A percentile compares a stretch with the other conserved stretches of the same genome.
Evolutionary conservation across 768 basidiomycete species (phyloP).

Genomic region (Hemileccinum rubropunctum): DNA sequence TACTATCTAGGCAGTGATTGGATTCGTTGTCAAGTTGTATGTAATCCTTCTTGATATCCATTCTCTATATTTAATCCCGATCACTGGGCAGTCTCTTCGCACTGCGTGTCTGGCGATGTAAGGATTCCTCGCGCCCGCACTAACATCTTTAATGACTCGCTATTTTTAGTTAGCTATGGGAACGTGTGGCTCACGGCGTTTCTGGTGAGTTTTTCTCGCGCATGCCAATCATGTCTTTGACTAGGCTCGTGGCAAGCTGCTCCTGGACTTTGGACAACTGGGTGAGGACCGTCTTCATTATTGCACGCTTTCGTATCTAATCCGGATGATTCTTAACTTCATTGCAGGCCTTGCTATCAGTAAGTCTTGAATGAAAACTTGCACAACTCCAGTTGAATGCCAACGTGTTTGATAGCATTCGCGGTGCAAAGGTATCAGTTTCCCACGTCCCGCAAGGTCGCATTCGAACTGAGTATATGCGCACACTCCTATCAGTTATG

Average conservation of each 20-base stretch:
- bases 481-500: conserved; percentile 31
- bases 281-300: conserved; percentile 31
- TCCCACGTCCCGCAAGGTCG: not conserved
- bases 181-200: conserved; percentile 44
- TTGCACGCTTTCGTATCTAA: not conserved
- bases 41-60: conserved; percentile 14
- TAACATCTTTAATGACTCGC: not conserved
- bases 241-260: conserved; percentile 32
- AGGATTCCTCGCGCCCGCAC: conserved; percentile 14
- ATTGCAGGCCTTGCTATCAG: conserved; percentile 38
- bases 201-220: conserved; percentile 39
- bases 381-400: not conserved
- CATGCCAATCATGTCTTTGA: not conserved
- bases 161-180: conserved; percentile 49
- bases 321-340: not conserved
- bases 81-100: conserved; percentile 44
- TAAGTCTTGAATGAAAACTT: conserved; percentile 20
- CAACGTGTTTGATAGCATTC: conserved; percentile 34
- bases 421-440: conserved; percentile 41
- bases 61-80: not conserved
- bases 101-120: conserved; percentile 64
- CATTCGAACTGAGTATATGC: not conserved
- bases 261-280: conserved; percentile 49
- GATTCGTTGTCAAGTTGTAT: conserved; percentile 54
- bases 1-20: conserved; percentile 45